A percentile compares a stretch with the other conserved stretches of the same genome.
These are phyloP conservation scores for Protea cynaroides DNA, from an alignment of 164 flowering plant species.

Conservation along the genomic window DNA sequence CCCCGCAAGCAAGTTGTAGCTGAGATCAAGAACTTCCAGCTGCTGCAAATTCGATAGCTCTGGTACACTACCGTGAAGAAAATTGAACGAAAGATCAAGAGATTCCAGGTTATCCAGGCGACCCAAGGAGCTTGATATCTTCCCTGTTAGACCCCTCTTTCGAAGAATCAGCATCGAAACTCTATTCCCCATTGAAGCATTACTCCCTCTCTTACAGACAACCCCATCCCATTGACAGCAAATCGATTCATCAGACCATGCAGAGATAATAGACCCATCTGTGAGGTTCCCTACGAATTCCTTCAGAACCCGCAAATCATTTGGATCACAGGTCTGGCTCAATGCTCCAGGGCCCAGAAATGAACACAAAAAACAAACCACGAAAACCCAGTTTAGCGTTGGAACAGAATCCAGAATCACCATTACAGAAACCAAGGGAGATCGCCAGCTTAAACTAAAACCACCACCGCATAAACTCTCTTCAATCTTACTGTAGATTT, in stretches of 20 bases:
- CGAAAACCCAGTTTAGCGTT: conserved; percentile 39
- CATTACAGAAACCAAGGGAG: conserved; percentile 27
- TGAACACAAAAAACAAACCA: conserved; percentile 31
- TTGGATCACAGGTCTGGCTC: conserved; percentile 37
- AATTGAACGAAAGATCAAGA: conserved; percentile 67
- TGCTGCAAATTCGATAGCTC: conserved; percentile 48
- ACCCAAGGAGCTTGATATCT: conserved; percentile 41
- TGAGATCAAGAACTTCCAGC: conserved; percentile 66
- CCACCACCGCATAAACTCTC: conserved; percentile 13
- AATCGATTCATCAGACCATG: conserved; percentile 36
- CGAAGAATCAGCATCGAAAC: conserved; percentile 45
- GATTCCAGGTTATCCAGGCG: conserved; percentile 38
- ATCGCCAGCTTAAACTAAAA: conserved; percentile 20
- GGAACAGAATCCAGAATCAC: conserved; percentile 17
- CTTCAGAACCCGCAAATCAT: conserved; percentile 48
- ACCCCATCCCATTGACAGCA: conserved; percentile 92
- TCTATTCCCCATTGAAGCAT: conserved; percentile 22
- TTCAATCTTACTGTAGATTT: too few species aligned
- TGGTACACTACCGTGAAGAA: conserved; percentile 49
- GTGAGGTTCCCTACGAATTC: conserved; percentile 55
- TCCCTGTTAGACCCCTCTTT: conserved; percentile 46
- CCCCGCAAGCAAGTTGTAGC: conserved; percentile 54
- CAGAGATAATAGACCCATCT: conserved; percentile 35
- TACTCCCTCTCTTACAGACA: conserved; percentile 29
- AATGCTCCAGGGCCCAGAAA: conserved; percentile 23